A percentile compares a stretch with the other conserved stretches of the same genome.
Evolutionary conservation across 306 rosid genomes (phyloP).

Genomic region (Fagus crenata): DNA sequence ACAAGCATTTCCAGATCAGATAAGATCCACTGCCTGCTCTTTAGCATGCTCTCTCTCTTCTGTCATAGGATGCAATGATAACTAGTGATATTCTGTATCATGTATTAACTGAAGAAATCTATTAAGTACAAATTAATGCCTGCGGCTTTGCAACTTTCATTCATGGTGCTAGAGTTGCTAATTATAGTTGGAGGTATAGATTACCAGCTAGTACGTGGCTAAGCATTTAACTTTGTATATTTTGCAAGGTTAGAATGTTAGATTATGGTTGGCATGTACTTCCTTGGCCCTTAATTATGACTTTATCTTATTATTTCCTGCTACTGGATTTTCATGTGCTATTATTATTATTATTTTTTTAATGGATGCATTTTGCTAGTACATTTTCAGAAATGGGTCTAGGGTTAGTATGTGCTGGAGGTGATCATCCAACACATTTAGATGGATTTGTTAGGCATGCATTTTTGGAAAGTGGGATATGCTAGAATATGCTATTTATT

Average conservation of each 20-base stretch:
- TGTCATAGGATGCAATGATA: constrained; percentile 52
- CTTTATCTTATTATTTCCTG: neutral
- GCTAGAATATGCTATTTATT: neutral
- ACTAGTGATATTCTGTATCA: neutral
- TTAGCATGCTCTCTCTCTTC: constrained; percentile 71
- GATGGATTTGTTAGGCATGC: no score
- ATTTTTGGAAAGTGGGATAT: neutral
- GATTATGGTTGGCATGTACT: neutral
- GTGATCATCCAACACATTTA: no score
- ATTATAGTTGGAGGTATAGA: neutral
- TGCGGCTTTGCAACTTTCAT: constrained; percentile 3
- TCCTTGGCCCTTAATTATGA: neutral
- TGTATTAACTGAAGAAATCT: neutral
- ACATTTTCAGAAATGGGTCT: neutral
- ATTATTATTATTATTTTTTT: neutral
- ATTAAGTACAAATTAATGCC: constrained; percentile 5
- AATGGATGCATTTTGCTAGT: neutral
- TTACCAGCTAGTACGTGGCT: neutral
- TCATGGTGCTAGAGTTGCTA: constrained; percentile 3
- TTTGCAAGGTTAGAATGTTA: constrained; percentile 1
- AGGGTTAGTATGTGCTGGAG: neutral
- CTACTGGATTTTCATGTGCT: neutral
- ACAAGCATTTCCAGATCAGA: constrained; percentile 52
- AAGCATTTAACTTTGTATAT: neutral
- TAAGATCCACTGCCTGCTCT: constrained; percentile 26